These are phyloP conservation scores for Psidium guajava DNA, from an alignment of 345 rosid species.

Conservation along the genomic window DNA sequence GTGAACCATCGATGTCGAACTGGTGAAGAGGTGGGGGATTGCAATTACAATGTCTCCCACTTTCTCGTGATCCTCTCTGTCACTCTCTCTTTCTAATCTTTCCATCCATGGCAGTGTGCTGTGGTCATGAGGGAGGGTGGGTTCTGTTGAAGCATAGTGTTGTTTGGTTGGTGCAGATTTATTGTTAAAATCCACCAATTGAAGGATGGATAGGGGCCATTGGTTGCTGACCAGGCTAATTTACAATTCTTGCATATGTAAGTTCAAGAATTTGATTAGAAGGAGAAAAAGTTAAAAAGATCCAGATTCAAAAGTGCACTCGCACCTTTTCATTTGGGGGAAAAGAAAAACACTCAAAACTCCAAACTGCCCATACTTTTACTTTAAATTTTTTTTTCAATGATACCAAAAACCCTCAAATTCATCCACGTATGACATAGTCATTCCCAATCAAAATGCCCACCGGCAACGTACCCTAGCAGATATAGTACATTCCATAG, in stretches of 20 bases:
- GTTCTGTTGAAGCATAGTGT: not conserved
- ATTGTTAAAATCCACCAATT: not conserved
- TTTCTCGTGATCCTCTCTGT: not conserved
- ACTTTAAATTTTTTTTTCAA: no score
- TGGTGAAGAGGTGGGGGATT: not conserved
- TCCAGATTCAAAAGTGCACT: no score
- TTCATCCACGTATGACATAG: no score
- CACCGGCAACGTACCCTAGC: no score
- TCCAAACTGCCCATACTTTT: no score
- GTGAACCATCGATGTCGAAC: not conserved
- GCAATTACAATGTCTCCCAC: not conserved
- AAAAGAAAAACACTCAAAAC: no score
- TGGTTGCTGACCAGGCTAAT: not conserved
- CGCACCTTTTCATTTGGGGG: not conserved
- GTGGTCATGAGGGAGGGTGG: no score
- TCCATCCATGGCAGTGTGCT: not conserved
- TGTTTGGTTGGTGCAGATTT: not conserved
- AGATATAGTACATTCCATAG: no score
- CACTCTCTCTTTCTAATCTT: not conserved
- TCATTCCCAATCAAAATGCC: no score
- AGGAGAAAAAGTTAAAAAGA: no score
- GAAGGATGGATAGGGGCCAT: not conserved
- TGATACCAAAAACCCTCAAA: no score
- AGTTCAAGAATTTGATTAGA: not conserved
- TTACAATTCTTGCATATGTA: not conserved